Conservation (phyloP, 78 protist species). For the Trichosphaerium sp. region DNA sequence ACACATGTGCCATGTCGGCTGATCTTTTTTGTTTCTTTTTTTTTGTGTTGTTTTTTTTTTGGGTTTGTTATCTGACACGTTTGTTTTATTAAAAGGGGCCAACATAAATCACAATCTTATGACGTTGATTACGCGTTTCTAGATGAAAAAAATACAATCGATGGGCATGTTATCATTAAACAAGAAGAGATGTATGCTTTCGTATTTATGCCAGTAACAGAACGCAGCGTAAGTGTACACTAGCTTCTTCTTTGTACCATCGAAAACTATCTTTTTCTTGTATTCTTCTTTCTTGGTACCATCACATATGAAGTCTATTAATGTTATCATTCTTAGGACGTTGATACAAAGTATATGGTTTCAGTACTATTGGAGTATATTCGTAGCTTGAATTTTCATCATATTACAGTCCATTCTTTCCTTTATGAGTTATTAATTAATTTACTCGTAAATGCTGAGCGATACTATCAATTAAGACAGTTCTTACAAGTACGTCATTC, state of each 20-base stretch:
- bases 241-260: too few relatives aligned
- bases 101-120: too few relatives aligned
- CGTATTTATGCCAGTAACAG: neutral
- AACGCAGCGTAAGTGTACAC: neutral
- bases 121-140: too few relatives aligned
- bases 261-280: too few relatives aligned
- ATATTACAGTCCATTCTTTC: neutral
- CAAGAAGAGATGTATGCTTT: neutral
- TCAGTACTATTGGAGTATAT: conserved; percentile 5
- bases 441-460: neutral
- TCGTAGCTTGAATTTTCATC: neutral
- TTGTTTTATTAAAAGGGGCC: too few relatives aligned
- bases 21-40: too few relatives aligned
- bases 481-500: too few relatives aligned
- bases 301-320: neutral
- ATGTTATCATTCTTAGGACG: neutral
- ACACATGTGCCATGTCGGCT: too few relatives aligned
- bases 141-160: too few relatives aligned
- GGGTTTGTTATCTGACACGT: too few relatives aligned
- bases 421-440: neutral
- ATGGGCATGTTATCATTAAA: neutral
- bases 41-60: too few relatives aligned
- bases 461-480: conserved; percentile 19
- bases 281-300: too few relatives aligned
- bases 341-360: neutral